phyloP scores from a whole-genome alignment of 257 asterid genomes.

The Solanum clarkiae region DNA sequence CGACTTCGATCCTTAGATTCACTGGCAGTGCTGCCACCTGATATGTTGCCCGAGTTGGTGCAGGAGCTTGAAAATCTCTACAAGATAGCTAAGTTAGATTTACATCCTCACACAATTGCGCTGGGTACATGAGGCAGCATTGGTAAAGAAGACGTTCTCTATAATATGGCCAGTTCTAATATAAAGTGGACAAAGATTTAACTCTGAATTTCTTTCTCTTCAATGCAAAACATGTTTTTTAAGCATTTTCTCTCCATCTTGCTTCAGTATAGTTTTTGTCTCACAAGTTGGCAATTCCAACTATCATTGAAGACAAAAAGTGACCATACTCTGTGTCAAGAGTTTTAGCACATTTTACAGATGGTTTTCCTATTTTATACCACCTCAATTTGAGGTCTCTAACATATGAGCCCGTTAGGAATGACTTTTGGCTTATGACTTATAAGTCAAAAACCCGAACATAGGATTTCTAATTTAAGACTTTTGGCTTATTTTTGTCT shows the following conservation, averaged over 20 bases:
- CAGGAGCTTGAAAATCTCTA: slow-evolving; percentile 73
- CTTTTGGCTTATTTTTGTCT: background rate
- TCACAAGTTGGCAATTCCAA: background rate
- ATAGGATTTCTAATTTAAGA: background rate
- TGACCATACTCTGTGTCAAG: background rate
- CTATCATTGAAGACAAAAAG: background rate
- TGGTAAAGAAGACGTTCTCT: background rate
- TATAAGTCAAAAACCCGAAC: no score
- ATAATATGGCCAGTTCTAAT: background rate
- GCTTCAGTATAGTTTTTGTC: background rate
- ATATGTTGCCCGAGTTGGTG: slow-evolving; percentile 85
- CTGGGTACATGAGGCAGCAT: background rate
- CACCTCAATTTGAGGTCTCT: background rate
- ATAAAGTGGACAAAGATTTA: background rate
- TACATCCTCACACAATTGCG: background rate
- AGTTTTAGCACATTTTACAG: background rate
- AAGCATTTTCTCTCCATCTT: background rate
- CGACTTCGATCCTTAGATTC: slow-evolving; percentile 77
- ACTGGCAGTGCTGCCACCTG: slow-evolving; percentile 87
- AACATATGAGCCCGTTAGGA: background rate
- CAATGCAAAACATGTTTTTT: background rate
- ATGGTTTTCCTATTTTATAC: background rate
- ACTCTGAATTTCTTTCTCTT: background rate
- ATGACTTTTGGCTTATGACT: no score
- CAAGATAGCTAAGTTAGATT: slow-evolving; percentile 7